Conservation (phyloP, 257 asterid genomes). For the Knoxia roxburghii region DNA sequence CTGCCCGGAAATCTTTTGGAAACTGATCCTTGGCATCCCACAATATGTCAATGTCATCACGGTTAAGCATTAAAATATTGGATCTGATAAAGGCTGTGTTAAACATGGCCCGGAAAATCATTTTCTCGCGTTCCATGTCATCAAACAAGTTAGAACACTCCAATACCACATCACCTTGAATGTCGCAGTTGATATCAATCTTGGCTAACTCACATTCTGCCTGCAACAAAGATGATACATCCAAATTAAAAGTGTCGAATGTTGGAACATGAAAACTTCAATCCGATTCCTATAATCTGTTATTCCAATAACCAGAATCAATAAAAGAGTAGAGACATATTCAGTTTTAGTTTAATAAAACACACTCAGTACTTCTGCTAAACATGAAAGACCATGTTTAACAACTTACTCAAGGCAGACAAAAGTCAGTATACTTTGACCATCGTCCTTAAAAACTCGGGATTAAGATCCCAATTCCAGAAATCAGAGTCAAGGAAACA, state of each 20-base stretch:
- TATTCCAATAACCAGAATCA: background rate
- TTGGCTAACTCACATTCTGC: constrained; percentile 74
- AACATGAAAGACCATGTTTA: background rate
- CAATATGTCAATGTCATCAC: constrained; percentile 69
- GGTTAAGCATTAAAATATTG: constrained; percentile 81
- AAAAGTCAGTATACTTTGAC: background rate
- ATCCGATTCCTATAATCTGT: background rate
- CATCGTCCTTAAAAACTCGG: background rate
- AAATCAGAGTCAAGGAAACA: background rate
- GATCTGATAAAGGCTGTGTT: constrained; percentile 95
- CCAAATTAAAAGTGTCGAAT: background rate
- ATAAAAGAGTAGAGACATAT: background rate
- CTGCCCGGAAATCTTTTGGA: constrained; percentile 85
- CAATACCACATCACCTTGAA: constrained; percentile 95
- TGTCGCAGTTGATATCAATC: constrained; percentile 77
- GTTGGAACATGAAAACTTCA: constrained; percentile 3
- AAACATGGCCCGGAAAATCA: constrained; percentile 91
- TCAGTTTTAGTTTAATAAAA: background rate
- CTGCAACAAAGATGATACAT: constrained; percentile 38
- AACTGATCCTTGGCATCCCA: constrained; percentile 90
- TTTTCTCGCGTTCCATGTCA: constrained; percentile 68
- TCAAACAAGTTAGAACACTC: constrained; percentile 77
- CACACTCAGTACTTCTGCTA: background rate
- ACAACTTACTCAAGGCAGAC: too few relatives aligned
- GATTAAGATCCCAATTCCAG: background rate